Base-by-base conservation (phyloP, 495 filamentous ascomycete genomes). In the Parathielavia hyrcaniae region DNA sequence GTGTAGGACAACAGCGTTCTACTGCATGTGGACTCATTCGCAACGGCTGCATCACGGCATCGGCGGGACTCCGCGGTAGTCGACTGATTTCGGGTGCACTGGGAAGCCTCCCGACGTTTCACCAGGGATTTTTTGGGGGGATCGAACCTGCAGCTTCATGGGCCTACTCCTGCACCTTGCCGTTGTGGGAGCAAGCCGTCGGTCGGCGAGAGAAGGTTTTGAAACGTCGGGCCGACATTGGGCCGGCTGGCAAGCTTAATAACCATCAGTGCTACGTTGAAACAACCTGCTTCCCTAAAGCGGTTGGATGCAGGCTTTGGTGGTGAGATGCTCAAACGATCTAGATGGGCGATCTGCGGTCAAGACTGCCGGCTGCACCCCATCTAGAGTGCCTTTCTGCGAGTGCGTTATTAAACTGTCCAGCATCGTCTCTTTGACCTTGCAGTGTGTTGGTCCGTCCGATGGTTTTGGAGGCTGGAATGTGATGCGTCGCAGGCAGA, bases 311-410 rank as follows among this genome's bases (percentile, higher is more conserved):
- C 53, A 55, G 40, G 16, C 16, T 11, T n/a, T 38, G 51, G 40
- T 54, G 52, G 52, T 35, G 52, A 54, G 17, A 45, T 32, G 36
- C 47, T 54, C 41, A 26, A 45, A 44, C 30, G 26, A 54, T 54
- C 26, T 45, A 3, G 39, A 45, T 40, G 17, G 26, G 30, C 3
- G 22, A 11, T 38, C 35, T 52, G 50, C 50, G 35, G 35, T 35
- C 35, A 20, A 30, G 35, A 8, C 19, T 20, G 6, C 26, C 10
- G 35, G 50, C 32, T 30, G 36, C n/a, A 38, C 5, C 26, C 14
- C 14, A 35, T 11, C 0, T 49, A 26, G 30, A 46, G 22, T 19
- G 44, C 4, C 35, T 3, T 30, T 11, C 35, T 10, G 35, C 9
- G 35, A 38, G 9, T 38, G 35, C 13, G 35, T 38, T 14, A 1